Conservation (phyloP, 2,329 filamentous ascomycete species). For the Scytalidium sp. region DNA sequence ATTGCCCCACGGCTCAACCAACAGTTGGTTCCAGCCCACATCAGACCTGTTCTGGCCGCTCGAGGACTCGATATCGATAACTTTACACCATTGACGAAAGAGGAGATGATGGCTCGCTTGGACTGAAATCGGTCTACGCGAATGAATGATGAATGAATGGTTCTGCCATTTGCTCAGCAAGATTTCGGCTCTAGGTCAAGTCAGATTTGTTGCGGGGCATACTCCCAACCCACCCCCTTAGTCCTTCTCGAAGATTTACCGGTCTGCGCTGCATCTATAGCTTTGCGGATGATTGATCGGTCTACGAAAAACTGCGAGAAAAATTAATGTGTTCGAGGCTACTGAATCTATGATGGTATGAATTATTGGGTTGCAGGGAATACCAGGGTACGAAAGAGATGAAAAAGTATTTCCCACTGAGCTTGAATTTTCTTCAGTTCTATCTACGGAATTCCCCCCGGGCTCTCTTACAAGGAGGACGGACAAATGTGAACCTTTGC, state of each 20-base stretch:
- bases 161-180: constrained; percentile 28
- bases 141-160: constrained; percentile 30
- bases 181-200: constrained; percentile 20
- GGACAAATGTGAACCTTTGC: background rate
- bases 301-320: constrained; percentile 24
- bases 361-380: constrained; percentile 28
- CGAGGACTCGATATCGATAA: constrained; percentile 90
- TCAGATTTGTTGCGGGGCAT: constrained; percentile 3
- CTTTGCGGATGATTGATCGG: constrained; percentile 21
- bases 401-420: background rate
- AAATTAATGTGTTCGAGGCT: constrained; percentile 21
- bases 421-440: background rate
- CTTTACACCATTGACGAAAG: constrained; percentile 85
- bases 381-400: constrained; percentile 14
- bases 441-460: background rate
- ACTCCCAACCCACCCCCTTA: background rate
- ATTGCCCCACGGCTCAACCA: constrained; percentile 86
- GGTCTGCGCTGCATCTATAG: constrained; percentile 12
- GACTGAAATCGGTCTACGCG: constrained; percentile 63
- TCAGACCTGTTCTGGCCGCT: constrained; percentile 68
- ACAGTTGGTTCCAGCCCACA: constrained; percentile 82
- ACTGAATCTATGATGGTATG: constrained; percentile 29
- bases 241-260: background rate
- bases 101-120: constrained; percentile 96
- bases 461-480: background rate